Conservation (phyloP, 2,329 filamentous ascomycete genomes). For the Pseudogymnoascus sp. region DNA sequence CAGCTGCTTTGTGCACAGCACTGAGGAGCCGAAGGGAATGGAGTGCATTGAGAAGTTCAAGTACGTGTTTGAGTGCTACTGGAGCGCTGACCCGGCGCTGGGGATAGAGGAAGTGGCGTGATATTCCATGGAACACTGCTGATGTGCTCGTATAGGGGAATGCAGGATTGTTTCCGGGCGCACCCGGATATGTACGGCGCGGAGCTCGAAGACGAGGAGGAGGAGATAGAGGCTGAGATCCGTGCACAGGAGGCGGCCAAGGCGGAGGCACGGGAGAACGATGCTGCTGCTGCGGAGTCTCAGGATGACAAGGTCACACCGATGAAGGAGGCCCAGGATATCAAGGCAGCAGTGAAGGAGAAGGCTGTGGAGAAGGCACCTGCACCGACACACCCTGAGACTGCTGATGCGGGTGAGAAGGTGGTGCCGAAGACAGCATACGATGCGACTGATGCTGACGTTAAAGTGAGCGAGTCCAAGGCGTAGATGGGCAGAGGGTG, state of each 20-base stretch:
- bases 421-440: neutral
- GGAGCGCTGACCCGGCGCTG: neutral
- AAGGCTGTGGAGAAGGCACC: neutral
- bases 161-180: constrained; percentile 94
- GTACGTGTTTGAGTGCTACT: constrained; percentile 42
- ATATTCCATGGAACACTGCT: neutral
- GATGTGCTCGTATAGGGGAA: constrained; percentile 51
- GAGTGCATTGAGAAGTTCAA: constrained; percentile 98
- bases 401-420: neutral
- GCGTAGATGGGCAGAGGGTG: neutral
- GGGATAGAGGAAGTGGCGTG: neutral
- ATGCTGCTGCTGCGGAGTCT: neutral
- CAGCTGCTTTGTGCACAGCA: constrained; percentile 95
- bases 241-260: constrained; percentile 19
- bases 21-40: constrained; percentile 92
- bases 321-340: neutral
- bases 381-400: neutral
- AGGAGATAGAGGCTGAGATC: constrained; percentile 36
- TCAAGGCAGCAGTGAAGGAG: neutral
- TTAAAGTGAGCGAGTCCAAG: neutral
- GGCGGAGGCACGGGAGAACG: constrained; percentile 11
- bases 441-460: neutral
- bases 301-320: neutral
- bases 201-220: constrained; percentile 73
- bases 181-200: constrained; percentile 90